Conservation (phyloP, 2,329 filamentous ascomycete genomes). For the Calycina marina region DNA sequence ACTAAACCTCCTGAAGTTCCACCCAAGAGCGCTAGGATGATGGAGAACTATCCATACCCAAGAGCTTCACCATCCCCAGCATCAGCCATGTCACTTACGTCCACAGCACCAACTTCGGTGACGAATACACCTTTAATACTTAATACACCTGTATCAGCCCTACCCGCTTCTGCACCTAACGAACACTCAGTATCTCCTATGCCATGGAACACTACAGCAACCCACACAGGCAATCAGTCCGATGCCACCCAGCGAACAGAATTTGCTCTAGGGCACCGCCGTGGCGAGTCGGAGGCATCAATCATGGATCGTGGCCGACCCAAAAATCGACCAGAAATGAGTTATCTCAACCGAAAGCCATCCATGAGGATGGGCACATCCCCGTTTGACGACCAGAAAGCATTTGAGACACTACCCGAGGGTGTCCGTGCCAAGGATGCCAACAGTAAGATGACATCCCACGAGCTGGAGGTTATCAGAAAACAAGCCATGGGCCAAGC, state of each 20-base stretch:
- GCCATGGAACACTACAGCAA: slow-evolving; percentile 9
- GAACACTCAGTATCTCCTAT: slow-evolving; percentile 15
- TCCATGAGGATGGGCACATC: slow-evolving; percentile 3
- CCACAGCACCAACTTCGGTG: slow-evolving; percentile 14
- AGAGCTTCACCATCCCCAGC: slow-evolving; percentile 27
- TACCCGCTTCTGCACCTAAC: slow-evolving; percentile 7
- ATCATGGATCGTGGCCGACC: slow-evolving; percentile 49
- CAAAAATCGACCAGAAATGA: slow-evolving; percentile 34
- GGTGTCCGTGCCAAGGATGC: slow-evolving; percentile 43
- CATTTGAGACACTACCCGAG: slow-evolving; percentile 45
- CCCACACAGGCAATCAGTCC: slow-evolving; percentile 14
- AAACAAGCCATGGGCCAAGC: slow-evolving; percentile 48
- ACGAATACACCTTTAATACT: slow-evolving; percentile 9
- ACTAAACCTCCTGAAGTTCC: slow-evolving; percentile 27
- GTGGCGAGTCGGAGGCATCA: slow-evolving; percentile 41
- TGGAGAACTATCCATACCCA: slow-evolving; percentile 32
- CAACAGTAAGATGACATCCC: slow-evolving; percentile 28
- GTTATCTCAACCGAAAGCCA: slow-evolving; percentile 23
- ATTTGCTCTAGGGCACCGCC: slow-evolving; percentile 28
- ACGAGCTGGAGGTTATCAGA: slow-evolving; percentile 37
- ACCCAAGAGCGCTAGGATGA: slow-evolving; percentile 27
- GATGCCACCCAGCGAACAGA: slow-evolving; percentile 13
- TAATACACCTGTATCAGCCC: slow-evolving; percentile 3
- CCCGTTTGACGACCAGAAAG: slow-evolving; percentile 32
- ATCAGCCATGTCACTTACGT: slow-evolving; percentile 11